Evolutionary conservation across 805 yeast species (phyloP), one percentile per base, ranked within the genome.

Genomic region (Candida taoyuanica): DNA sequence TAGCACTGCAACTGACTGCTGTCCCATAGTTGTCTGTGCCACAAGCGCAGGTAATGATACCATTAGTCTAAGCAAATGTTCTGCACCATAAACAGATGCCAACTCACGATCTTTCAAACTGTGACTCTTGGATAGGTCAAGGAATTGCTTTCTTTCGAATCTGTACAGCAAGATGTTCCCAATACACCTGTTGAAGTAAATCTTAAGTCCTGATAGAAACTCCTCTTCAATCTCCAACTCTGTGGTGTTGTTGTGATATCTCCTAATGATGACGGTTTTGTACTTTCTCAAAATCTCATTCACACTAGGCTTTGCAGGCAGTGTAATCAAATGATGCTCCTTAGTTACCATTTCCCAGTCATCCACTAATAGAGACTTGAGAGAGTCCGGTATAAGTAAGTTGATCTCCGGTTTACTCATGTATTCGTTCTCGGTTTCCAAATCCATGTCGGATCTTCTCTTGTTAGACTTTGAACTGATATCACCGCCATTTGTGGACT

Each of bases 281-380:
- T 78, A 91, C n/a, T 70, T 69, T 9, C 59, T 49, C 7, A 91
- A 56, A 3, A 87, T 72, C 3, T 62, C 65, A 1, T 67, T 63
- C 1, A 84, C 83, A 0, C 75, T 71, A 3, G 68, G 67, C 25
- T 59, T 60, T 13, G 76, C 66, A 1, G 96, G 96, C 29, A 89
- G 58, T 18, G 71, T 62, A 3, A 85, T 74, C 30, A 87, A 59
- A 56, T 79, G 77, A 36, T 81, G 81, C 49, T 87, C 85, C 50
- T 84, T 85, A 1, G 98, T 88, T 24, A 91, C 72, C 48, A 68
- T 70, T 59, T 91, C 96, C 98, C 98, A 91, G 64, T 91, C 98
- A 58, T 86, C 88, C 1, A 89, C 95, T 27, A 91, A 64, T 3
- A 79, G 52, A 5, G 81, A 65, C 58, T 88, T 89, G 40, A 91